Conservation (phyloP, 345 rosid species). For the Citrus sinensis region DNA sequence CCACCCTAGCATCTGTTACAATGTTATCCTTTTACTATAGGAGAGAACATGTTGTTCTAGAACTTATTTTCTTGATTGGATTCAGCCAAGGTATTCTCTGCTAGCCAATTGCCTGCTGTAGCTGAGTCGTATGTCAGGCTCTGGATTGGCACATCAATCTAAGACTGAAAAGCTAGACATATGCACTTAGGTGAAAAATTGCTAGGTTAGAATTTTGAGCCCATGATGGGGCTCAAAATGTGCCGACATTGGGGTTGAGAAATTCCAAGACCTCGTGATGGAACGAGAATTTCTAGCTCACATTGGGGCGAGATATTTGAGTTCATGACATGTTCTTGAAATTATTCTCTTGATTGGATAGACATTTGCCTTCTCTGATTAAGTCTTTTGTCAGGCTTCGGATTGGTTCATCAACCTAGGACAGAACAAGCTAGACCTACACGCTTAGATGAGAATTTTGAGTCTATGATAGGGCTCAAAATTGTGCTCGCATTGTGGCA, state of each 20-base stretch:
- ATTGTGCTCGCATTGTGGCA: not conserved
- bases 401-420: not conserved
- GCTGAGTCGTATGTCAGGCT: not conserved
- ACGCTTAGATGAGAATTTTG: not conserved
- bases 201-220: not conserved
- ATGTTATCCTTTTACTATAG: not conserved
- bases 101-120: not conserved
- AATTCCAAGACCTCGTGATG: not conserved
- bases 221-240: not conserved
- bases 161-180: not conserved
- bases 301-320: not conserved
- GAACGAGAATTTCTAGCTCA: not conserved
- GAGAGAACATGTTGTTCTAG: not conserved
- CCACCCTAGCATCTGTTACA: not conserved
- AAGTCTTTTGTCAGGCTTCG: slow-evolving; percentile 3
- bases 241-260: not conserved
- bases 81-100: not conserved
- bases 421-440: not conserved
- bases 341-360: not conserved
- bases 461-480: not conserved
- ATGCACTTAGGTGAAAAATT: not conserved
- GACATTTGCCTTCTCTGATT: not conserved
- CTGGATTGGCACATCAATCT: not conserved
- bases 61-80: not conserved
- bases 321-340: not conserved